Conservation (phyloP, 768 basidiomycete genomes). For the Pulveroboletus sp. region DNA sequence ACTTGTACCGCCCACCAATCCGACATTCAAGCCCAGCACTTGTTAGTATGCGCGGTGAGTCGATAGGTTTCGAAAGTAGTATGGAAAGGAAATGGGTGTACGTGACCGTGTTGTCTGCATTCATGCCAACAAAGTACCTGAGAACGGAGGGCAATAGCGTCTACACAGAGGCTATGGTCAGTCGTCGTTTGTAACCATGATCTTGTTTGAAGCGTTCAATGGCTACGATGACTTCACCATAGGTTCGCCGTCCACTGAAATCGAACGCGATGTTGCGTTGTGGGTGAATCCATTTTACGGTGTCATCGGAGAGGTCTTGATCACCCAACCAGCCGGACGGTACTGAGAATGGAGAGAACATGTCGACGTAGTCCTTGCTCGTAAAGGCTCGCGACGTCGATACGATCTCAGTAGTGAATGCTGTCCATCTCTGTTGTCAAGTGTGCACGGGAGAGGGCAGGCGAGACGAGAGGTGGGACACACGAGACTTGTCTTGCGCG, state of each 20-base stretch:
- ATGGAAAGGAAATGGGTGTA: constrained; percentile 32
- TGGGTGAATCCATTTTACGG: constrained; percentile 38
- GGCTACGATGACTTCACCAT: constrained; percentile 26
- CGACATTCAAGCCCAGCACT: constrained; percentile 34
- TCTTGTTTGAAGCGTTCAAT: constrained; percentile 37
- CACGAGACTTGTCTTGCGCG: constrained; percentile 23
- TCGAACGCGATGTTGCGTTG: constrained; percentile 29
- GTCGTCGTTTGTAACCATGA: constrained; percentile 33
- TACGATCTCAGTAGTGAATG: constrained; percentile 48
- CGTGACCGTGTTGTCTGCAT: constrained; percentile 44
- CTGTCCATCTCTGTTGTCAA: constrained; percentile 6
- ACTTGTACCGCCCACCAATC: constrained; percentile 29
- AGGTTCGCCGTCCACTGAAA: background rate
- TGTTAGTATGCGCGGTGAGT: constrained; percentile 16
- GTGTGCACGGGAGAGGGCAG: no score
- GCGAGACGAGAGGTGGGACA: no score
- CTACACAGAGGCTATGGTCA: constrained; percentile 37
- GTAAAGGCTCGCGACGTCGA: constrained; percentile 44
- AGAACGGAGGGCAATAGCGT: constrained; percentile 34
- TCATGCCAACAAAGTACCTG: constrained; percentile 41
- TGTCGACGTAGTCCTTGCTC: constrained; percentile 48
- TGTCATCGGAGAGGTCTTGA: constrained; percentile 32
- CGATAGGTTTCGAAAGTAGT: background rate
- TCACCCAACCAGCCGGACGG: constrained; percentile 35
- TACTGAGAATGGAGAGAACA: constrained; percentile 39